Base-by-base conservation (phyloP, 2,329 filamentous ascomycete genomes). In the Boeremia exigua region DNA sequence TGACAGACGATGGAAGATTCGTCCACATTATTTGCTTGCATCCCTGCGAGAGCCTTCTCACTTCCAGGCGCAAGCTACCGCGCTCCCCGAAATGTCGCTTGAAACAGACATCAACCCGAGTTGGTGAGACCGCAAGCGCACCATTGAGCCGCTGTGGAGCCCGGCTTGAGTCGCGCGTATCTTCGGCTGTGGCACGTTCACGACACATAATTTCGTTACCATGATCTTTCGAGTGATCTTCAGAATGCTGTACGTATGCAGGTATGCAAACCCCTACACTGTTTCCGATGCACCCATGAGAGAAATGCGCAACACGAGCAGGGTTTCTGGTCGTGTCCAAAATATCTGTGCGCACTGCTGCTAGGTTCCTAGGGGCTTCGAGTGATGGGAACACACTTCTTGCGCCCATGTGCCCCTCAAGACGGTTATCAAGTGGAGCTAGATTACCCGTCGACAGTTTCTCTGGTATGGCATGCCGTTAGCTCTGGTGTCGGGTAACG, bases 131-230 rank as follows among this genome's bases (percentile, higher is more conserved):
- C 32, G 39, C 17, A 30, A 36, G 9, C 8, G 29, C 46, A 10
- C 42, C 19, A 33, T 42, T 40, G 49, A 46, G 39, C 46, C 46
- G 46, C 29, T 14, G 46, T 50, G 52, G 52, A 29, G 40, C 40
- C 46, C 27, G 19, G 34, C 39, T 32, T 36, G 52, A 50, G 40
- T 49, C 40, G 36, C 46, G 46, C 46, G 23, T 30, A 23, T n/a
- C 12, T 39, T 29, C 9, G 15, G 3, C 12, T 34, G 28, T 14
- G 17, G 29, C 23, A 49, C 52, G 28, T 46, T 40, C 34, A 40
- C 33, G 11, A 15, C 14, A 15, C 14, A 46, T 29, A 49, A 46
- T 46, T 55, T 46, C 25, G 40, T 46, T 25, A 36, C 29, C 12
- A 23, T 36, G 1, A 23, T 29, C 36, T 50, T 12, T 34, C 12